phyloP scores from a whole-genome alignment of 1,284 basidiomycete genomes.

The Flammula alnicola region DNA sequence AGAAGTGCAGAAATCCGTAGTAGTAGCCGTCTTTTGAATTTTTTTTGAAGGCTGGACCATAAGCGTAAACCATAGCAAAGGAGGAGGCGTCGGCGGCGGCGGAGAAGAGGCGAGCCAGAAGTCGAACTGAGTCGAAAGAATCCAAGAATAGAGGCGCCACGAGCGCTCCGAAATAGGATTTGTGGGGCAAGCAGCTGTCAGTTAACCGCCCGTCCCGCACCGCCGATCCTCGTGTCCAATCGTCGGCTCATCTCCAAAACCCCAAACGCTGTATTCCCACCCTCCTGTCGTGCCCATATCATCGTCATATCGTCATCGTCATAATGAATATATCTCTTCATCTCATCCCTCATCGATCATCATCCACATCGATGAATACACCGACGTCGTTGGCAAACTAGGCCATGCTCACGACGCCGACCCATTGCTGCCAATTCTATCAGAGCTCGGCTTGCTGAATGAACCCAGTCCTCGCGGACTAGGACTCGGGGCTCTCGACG shows the following conservation, averaged over 20 bases:
- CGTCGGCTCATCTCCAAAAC: conserved; percentile 7
- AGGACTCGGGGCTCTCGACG: conserved; percentile 17
- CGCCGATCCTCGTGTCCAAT: conserved; percentile 8
- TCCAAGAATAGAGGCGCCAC: conserved; percentile 5
- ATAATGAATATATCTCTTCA: conserved; percentile 5
- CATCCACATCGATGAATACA: neutral
- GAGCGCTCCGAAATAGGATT: conserved; percentile 1
- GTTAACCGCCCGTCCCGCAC: neutral
- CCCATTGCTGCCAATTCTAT: neutral
- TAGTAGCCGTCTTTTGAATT: conserved; percentile 5
- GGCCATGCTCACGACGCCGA: conserved; percentile 5
- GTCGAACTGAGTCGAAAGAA: neutral
- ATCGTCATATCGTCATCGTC: conserved; percentile 14
- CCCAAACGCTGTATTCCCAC: conserved; percentile 10
- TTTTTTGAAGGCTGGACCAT: conserved; percentile 4
- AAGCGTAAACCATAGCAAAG: conserved; percentile 1
- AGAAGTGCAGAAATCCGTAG: conserved; percentile 8
- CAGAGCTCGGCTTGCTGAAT: conserved; percentile 3
- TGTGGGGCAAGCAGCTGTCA: neutral
- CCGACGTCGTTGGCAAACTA: neutral
- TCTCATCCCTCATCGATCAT: neutral
- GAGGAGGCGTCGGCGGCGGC: neutral
- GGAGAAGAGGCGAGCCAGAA: neutral
- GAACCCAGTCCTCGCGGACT: neutral
- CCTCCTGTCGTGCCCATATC: conserved; percentile 9